Evolutionary conservation across 192 early-diverging fungal species (phyloP).

Genomic region (Entophlyctis helioformis): DNA sequence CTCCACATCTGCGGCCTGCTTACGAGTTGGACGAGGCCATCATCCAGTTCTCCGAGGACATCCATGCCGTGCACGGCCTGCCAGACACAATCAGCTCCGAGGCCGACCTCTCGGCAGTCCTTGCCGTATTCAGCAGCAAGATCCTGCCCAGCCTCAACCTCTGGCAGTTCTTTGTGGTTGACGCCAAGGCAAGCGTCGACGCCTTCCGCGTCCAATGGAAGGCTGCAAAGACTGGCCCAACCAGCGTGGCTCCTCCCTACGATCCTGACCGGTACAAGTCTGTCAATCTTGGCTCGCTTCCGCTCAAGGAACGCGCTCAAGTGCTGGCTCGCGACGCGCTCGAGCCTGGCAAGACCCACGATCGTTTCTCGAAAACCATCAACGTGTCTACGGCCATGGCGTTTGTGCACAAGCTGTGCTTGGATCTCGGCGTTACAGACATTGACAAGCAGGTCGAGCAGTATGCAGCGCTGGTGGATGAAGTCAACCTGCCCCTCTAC

Average conservation of each 20-base stretch:
- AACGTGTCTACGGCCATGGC: conserved; percentile 25
- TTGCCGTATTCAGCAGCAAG: conserved; percentile 30
- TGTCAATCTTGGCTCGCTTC: not conserved
- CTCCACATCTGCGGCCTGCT: conserved; percentile 84
- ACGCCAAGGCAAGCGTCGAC: conserved; percentile 8
- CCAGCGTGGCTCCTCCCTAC: not conserved
- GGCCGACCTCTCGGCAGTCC: conserved; percentile 51
- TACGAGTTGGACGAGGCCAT: conserved; percentile 90
- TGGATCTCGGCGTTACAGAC: not conserved
- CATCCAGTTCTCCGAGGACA: conserved; percentile 27
- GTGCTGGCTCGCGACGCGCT: conserved; percentile 14
- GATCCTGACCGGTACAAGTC: not conserved
- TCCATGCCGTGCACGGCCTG: conserved; percentile 2
- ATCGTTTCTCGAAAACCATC: conserved; percentile 46
- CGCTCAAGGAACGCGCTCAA: conserved; percentile 14
- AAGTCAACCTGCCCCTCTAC: conserved; percentile 81
- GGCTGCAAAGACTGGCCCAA: not conserved
- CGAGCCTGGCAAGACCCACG: conserved; percentile 22
- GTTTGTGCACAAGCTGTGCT: conserved; percentile 28
- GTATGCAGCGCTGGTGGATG: conserved; percentile 60
- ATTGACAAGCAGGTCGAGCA: conserved; percentile 30
- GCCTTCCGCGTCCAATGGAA: conserved; percentile 11
- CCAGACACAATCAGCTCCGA: conserved; percentile 39
- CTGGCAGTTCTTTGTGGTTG: conserved; percentile 83
- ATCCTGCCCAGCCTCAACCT: conserved; percentile 38